These are phyloP conservation scores for Maudiozyma saulgeensis DNA, from an alignment of 805 yeast genomes.

Conservation along the genomic window DNA sequence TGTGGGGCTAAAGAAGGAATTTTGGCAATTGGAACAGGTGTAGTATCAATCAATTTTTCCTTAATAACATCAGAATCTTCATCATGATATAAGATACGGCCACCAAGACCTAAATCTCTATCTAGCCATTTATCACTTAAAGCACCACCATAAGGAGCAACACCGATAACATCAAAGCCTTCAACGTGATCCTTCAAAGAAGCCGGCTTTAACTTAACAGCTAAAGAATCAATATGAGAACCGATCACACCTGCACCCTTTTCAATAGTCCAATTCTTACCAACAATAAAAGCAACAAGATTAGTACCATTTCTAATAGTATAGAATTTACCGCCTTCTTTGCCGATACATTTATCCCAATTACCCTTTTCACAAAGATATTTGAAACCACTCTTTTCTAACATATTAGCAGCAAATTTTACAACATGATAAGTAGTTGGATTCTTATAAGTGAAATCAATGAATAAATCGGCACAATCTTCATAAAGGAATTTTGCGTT, in stretches of 20 bases:
- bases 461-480: constrained; percentile 40
- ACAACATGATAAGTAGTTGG: constrained; percentile 77
- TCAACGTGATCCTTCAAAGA: constrained; percentile 53
- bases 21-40: constrained; percentile 65
- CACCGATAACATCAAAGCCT: constrained; percentile 71
- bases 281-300: constrained; percentile 61
- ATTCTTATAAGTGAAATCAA: constrained; percentile 58
- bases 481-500: constrained; percentile 6
- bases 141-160: constrained; percentile 77
- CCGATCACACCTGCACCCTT: constrained; percentile 64
- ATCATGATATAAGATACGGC: constrained; percentile 51
- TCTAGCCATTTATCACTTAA: constrained; percentile 64
- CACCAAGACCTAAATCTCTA: constrained; percentile 79
- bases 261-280: constrained; percentile 53
- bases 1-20: constrained; percentile 84
- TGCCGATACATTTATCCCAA: constrained; percentile 21
- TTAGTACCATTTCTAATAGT: constrained; percentile 62
- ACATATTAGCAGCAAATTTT: constrained; percentile 36
- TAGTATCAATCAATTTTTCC: constrained; percentile 40
- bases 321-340: constrained; percentile 46
- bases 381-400: constrained; percentile 52
- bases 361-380: constrained; percentile 52
- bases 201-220: constrained; percentile 61
- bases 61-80: constrained; percentile 29
- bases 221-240: constrained; percentile 66